Evolutionary conservation across 345 rosid genomes (phyloP).

Genomic region (Trapa incisa): DNA sequence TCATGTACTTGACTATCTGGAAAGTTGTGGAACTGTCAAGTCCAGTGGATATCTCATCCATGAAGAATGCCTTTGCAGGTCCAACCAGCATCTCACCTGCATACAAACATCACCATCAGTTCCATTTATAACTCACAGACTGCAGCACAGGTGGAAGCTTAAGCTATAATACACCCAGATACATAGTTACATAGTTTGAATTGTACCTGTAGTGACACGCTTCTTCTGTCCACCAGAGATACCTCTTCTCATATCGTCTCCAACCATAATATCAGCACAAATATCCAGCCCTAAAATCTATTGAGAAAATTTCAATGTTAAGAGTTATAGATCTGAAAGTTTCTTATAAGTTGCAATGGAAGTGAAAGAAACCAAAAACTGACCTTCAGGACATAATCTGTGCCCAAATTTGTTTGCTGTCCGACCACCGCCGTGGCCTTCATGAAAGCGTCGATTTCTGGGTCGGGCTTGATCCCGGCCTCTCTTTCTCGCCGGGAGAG

Average conservation of each 20-base stretch:
- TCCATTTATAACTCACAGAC: not conserved
- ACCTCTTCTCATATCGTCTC: conserved; percentile 40
- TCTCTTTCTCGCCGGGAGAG: conserved; percentile 30
- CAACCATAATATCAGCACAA: conserved; percentile 32
- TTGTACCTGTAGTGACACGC: conserved; percentile 33
- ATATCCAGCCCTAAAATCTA: conserved; percentile 30
- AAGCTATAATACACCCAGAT: not conserved
- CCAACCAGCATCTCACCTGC: conserved; percentile 37
- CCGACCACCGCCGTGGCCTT: conserved; percentile 26
- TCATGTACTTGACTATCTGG: conserved; percentile 32
- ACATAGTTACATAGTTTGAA: not conserved
- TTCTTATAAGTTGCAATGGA: not conserved
- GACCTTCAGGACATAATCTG: conserved; percentile 32
- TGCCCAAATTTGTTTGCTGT: conserved; percentile 19
- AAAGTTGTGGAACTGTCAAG: conserved; percentile 40
- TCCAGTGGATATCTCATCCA: conserved; percentile 49
- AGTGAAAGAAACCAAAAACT: not conserved
- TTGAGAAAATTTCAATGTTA: not conserved
- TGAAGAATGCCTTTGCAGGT: conserved; percentile 31
- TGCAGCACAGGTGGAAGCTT: not conserved
- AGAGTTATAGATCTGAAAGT: not conserved
- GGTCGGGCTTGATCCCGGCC: conserved; percentile 27
- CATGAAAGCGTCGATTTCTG: conserved; percentile 26
- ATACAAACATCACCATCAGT: not conserved
- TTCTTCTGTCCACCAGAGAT: conserved; percentile 39